phyloP scores from a whole-genome alignment of 2,329 filamentous ascomycete genomes.

The Sporothrix sp. region DNA sequence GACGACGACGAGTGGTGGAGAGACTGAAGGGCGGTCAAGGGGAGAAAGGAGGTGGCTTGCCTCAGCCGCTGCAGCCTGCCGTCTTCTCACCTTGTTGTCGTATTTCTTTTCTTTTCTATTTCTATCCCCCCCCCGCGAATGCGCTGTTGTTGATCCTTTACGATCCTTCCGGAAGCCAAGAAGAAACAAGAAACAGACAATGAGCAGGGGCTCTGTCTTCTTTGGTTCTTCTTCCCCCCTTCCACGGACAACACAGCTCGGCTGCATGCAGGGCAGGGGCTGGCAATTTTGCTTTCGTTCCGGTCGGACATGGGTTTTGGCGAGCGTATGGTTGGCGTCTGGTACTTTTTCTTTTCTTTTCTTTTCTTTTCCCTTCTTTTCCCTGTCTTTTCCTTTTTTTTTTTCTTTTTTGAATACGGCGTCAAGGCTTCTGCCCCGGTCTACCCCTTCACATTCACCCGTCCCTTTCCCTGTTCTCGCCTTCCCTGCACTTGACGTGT shows the following conservation, averaged over 20 bases:
- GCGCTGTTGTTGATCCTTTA: neutral
- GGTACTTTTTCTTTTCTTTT: neutral
- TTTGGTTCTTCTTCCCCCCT: neutral
- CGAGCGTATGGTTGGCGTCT: neutral
- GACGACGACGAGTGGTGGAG: conserved; percentile 8
- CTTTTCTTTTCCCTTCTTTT: neutral
- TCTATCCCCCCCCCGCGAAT: neutral
- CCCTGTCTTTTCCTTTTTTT: neutral
- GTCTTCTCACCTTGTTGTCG: neutral
- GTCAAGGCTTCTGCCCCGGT: neutral
- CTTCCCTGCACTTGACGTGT: neutral
- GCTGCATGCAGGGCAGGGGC: neutral
- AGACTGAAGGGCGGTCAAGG: neutral
- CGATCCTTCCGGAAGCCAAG: neutral
- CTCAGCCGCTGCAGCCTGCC: conserved; percentile 1
- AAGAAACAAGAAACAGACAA: neutral
- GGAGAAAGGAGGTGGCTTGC: conserved; percentile 2
- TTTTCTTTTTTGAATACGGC: neutral
- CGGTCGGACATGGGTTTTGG: neutral
- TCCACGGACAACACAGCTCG: neutral
- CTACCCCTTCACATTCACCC: too few species aligned
- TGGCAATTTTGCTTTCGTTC: neutral
- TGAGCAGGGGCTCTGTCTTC: neutral
- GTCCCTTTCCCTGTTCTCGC: neutral
- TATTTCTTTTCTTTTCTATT: neutral